Base-by-base conservation (phyloP, 768 basidiomycete genomes). In the Suillus variegatus region DNA sequence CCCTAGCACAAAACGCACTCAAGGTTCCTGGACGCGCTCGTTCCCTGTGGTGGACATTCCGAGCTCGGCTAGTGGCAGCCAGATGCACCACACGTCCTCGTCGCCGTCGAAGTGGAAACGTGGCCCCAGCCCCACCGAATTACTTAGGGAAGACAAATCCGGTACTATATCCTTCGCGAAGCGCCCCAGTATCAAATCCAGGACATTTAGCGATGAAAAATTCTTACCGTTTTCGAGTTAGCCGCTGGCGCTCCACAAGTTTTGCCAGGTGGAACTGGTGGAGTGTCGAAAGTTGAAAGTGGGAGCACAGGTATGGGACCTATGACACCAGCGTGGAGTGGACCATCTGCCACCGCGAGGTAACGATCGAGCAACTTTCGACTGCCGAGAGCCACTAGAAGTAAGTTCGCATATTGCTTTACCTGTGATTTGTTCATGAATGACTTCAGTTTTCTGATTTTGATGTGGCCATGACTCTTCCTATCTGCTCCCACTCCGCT, bases 51-150 rank as follows among this genome's bases (percentile, higher is more conserved):
- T n/a, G n/a, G 65, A 61, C 16, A 44, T 46, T 13, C 43, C 55
- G 62, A 65, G 56, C 43, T 56, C 61, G 5, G 70, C 69, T 22
- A 58, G 65, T 18, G 49, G 61, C 18, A 41, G 64, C 13, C 66
- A 66, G 10, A 60, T 57, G 0, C 61, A 68, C 38, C 47, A 56
- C 40, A 56, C 46, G 5, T 43, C 73, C 43, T 64, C 68, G 13
- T 75, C 80, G 13, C 79, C 79, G 40, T 77, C 80, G 4, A 82
- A 80, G 57, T 84, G 85, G 55, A 92, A 92, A 75, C 84, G 91
- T 25, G 84, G 84, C 2, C 86, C 88, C 40, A 91, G 90, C 69
- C 90, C 91, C 47, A 89, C 89, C 13, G 90, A 92, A 76, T 76
- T 90, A 62, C 75, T 79, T 63, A 88, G 84, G 73, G 86, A 90